phyloP scores from a whole-genome alignment of 2,329 filamentous ascomycete species.

The Simplicillium sp. region DNA sequence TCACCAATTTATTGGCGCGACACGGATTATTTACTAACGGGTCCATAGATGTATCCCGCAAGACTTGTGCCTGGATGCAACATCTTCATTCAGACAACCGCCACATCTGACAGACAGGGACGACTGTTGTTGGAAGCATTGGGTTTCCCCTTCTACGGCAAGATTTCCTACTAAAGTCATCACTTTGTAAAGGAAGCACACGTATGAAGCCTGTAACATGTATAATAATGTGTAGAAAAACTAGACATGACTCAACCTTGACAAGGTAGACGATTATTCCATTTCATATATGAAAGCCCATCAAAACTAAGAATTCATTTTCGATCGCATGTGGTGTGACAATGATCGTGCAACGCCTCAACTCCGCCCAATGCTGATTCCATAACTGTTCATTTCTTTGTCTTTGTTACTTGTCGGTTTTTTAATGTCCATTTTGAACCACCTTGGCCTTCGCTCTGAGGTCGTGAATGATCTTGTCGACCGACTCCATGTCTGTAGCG shows the following conservation, averaged over 20 bases:
- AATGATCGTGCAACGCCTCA: constrained; percentile 6
- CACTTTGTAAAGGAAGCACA: no score
- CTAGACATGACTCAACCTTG: neutral
- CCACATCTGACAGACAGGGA: constrained; percentile 76
- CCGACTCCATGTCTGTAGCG: constrained; percentile 76
- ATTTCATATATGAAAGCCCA: neutral
- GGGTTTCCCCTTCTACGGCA: constrained; percentile 66
- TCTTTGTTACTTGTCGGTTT: constrained; percentile 1
- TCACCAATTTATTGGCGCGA: neutral
- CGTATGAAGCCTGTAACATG: constrained; percentile 3
- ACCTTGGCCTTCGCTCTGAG: constrained; percentile 46
- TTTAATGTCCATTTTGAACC: constrained; percentile 9
- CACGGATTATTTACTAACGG: constrained; percentile 6
- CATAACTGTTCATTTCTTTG: constrained; percentile 5
- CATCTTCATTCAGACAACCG: constrained; percentile 75
- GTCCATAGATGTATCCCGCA: constrained; percentile 44
- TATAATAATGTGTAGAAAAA: constrained; percentile 5
- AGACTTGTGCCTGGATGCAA: constrained; percentile 79
- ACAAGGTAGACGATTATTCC: neutral
- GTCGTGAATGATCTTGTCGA: constrained; percentile 64
- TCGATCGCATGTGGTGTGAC: no score
- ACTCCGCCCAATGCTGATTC: constrained; percentile 26
- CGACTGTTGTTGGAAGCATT: constrained; percentile 52
- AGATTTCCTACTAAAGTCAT: constrained; percentile 36
- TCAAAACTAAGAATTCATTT: constrained; percentile 4